phyloP scores from a whole-genome alignment of 2,329 filamentous ascomycete species.

The Hirsutella thompsonii region DNA sequence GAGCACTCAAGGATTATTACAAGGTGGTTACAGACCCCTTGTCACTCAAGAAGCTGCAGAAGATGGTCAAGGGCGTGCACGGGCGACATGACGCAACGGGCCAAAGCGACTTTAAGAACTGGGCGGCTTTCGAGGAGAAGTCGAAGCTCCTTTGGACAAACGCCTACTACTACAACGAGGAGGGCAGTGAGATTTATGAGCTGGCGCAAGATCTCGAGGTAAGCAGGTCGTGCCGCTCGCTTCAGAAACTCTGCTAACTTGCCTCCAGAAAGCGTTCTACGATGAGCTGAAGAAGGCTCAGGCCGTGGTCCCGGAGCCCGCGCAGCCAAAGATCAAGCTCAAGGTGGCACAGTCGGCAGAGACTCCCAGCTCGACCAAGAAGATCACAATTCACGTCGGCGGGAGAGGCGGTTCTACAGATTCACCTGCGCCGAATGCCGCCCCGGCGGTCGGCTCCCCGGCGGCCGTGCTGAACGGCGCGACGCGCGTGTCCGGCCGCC shows the following conservation, averaged over 20 bases:
- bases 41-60: slow-evolving; percentile 65
- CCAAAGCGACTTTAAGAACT: slow-evolving; percentile 61
- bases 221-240: slow-evolving; percentile 5
- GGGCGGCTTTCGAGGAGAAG: slow-evolving; percentile 71
- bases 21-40: slow-evolving; percentile 69
- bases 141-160: slow-evolving; percentile 77
- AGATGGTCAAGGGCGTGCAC: slow-evolving; percentile 60
- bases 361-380: slow-evolving; percentile 36
- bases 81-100: slow-evolving; percentile 53
- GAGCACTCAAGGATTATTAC: slow-evolving; percentile 74
- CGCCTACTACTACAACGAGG: slow-evolving; percentile 81
- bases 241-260: slow-evolving; percentile 5
- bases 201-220: slow-evolving; percentile 73
- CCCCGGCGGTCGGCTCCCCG: slow-evolving; percentile 9
- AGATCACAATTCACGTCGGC: slow-evolving; percentile 61
- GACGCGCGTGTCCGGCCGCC: slow-evolving; percentile 7
- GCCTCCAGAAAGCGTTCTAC: slow-evolving; percentile 52
- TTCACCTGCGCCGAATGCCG: slow-evolving; percentile 33
- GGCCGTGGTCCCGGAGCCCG: slow-evolving; percentile 56
- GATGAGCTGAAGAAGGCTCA: slow-evolving; percentile 60
- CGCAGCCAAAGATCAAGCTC: slow-evolving; percentile 67
- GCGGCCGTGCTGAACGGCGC: slow-evolving; percentile 14
- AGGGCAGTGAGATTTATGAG: slow-evolving; percentile 71
- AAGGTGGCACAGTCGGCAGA: slow-evolving; percentile 46
- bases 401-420: slow-evolving; percentile 40